Conservation (phyloP, 1,284 basidiomycete genomes). For the Heliocybe sulcata region DNA sequence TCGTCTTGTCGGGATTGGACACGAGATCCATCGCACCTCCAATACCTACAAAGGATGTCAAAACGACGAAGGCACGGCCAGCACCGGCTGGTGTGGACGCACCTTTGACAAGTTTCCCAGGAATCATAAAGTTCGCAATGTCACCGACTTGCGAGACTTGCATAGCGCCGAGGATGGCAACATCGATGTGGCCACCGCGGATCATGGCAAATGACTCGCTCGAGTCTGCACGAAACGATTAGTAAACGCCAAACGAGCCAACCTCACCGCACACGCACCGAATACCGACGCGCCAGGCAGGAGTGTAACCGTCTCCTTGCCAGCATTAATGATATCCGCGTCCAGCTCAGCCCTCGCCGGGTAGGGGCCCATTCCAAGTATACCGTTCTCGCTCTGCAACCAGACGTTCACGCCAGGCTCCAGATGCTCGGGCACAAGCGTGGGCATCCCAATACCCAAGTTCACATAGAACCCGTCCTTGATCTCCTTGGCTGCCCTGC, state of each 20-base stretch:
- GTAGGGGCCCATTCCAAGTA: constrained; percentile 93
- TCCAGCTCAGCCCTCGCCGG: constrained; percentile 86
- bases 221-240: constrained; percentile 48
- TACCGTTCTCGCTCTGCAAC: constrained; percentile 94
- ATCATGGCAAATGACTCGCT: constrained; percentile 95
- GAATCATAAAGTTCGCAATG: constrained; percentile 98
- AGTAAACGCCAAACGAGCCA: constrained; percentile 2
- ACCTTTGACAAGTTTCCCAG: constrained; percentile 89
- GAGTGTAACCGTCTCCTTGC: constrained; percentile 92
- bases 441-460: constrained; percentile 85
- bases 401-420: constrained; percentile 79
- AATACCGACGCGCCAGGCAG: constrained; percentile 91
- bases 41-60: constrained; percentile 50
- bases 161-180: constrained; percentile 88
- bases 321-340: constrained; percentile 92
- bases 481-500: constrained; percentile 83
- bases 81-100: constrained; percentile 2
- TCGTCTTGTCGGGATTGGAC: constrained; percentile 89
- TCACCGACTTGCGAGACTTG: constrained; percentile 92
- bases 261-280: constrained; percentile 35
- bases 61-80: background rate
- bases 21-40: constrained; percentile 98
- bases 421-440: constrained; percentile 82
- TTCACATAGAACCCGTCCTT: constrained; percentile 83
- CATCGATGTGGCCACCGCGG: constrained; percentile 91